These are phyloP conservation scores for Xylariaceae sp. DNA, from an alignment of 2,329 filamentous ascomycete species.

Conservation along the genomic window DNA sequence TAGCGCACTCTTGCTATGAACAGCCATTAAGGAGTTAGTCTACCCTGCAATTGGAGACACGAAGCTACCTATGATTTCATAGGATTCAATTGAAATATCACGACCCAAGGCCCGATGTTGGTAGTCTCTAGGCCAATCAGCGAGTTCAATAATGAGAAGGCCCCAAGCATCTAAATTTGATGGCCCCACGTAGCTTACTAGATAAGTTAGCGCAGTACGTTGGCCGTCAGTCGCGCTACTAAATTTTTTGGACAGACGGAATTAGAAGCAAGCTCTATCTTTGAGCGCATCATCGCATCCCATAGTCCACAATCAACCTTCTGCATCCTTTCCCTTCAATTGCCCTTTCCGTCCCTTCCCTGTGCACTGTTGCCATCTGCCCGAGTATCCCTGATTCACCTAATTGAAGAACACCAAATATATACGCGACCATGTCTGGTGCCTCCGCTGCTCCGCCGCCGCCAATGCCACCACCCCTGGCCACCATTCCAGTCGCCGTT, in stretches of 20 bases:
- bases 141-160: too few relatives aligned
- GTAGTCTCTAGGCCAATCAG: too few relatives aligned
- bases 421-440: slow-evolving; percentile 27
- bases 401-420: neutral
- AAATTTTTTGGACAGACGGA: slow-evolving; percentile 16
- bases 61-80: too few relatives aligned
- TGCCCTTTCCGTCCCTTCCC: neutral
- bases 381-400: neutral
- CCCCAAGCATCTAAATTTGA: too few relatives aligned
- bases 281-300: slow-evolving; percentile 15
- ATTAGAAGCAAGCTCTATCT: neutral
- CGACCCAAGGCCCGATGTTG: too few relatives aligned
- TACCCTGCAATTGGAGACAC: too few relatives aligned
- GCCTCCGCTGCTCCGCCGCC: slow-evolving; percentile 43
- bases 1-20: too few relatives aligned
- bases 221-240: slow-evolving; percentile 17
- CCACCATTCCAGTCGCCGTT: slow-evolving; percentile 40
- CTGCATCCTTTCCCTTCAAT: neutral
- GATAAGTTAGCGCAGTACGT: slow-evolving; percentile 7
- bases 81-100: too few relatives aligned
- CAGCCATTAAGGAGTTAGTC: too few relatives aligned
- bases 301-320: neutral
- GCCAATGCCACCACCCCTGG: slow-evolving; percentile 46
- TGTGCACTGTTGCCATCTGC: neutral
- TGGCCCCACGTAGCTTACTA: too few relatives aligned